Evolutionary conservation across 2,329 filamentous ascomycete species (phyloP).

Genomic region (Aspergillus phoenicis): DNA sequence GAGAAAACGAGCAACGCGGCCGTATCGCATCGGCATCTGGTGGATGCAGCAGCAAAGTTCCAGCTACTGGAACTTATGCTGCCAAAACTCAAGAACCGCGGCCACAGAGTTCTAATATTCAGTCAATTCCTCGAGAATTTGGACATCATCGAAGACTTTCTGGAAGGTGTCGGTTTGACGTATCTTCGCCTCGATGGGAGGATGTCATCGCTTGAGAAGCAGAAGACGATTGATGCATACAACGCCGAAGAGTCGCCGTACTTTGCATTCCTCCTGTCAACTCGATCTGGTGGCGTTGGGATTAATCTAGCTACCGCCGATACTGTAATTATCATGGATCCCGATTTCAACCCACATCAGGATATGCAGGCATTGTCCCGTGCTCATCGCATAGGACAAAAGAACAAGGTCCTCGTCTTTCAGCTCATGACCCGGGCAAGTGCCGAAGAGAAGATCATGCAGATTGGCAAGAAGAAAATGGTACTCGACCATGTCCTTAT

Average conservation of each 20-base stretch:
- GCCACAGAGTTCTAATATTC: slow-evolving; percentile 91
- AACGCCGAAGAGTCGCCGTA: slow-evolving; percentile 80
- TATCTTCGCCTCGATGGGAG: slow-evolving; percentile 85
- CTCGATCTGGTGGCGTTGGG: slow-evolving; percentile 90
- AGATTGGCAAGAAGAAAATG: slow-evolving; percentile 94
- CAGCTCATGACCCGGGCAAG: slow-evolving; percentile 88
- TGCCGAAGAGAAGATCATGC: slow-evolving; percentile 93
- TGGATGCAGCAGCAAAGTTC: slow-evolving; percentile 90
- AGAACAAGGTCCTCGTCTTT: slow-evolving; percentile 93
- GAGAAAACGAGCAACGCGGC: slow-evolving; percentile 67
- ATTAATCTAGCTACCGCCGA: slow-evolving; percentile 97
- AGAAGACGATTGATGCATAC: slow-evolving; percentile 90
- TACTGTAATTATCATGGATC: slow-evolving; percentile 95
- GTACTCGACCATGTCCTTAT: slow-evolving; percentile 93
- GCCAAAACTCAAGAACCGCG: slow-evolving; percentile 79
- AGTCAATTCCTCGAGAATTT: slow-evolving; percentile 90
- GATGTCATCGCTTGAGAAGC: slow-evolving; percentile 80
- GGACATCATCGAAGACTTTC: slow-evolving; percentile 88
- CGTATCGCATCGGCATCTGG: slow-evolving; percentile 73
- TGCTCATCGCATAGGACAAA: slow-evolving; percentile 94
- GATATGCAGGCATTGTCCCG: slow-evolving; percentile 94
- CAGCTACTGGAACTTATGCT: slow-evolving; percentile 81
- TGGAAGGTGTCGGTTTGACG: slow-evolving; percentile 70
- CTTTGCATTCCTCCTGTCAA: slow-evolving; percentile 91
- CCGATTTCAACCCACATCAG: slow-evolving; percentile 97